These are phyloP conservation scores for Gossypium davidsonii DNA, from an alignment of 441 rosid species.

Conservation along the genomic window DNA sequence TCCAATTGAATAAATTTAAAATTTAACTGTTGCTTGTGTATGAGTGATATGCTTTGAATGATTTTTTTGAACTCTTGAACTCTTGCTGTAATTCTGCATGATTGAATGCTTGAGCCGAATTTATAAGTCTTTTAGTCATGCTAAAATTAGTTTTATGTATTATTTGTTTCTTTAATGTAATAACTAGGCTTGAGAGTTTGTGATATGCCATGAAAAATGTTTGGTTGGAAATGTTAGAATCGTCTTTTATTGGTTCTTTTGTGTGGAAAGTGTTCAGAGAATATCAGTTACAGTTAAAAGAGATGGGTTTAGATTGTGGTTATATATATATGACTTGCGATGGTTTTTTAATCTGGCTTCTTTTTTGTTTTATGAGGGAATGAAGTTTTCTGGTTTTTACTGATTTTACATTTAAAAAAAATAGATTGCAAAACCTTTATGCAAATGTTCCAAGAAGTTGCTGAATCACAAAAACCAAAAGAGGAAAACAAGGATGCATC, in stretches of 20 bases:
- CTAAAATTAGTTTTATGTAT: not conserved
- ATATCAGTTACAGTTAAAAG: not conserved
- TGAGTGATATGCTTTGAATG: not conserved
- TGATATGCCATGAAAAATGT: not conserved
- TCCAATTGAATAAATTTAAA: not conserved
- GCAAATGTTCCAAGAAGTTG: constrained; percentile 66
- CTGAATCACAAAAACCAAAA: constrained; percentile 48
- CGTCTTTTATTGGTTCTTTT: not conserved
- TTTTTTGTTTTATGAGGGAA: not conserved
- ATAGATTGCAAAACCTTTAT: constrained; percentile 76
- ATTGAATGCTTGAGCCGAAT: not conserved
- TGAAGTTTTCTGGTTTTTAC: not conserved
- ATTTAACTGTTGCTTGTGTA: not conserved
- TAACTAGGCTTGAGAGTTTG: not conserved
- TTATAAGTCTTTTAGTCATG: not conserved
- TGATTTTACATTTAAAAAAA: constrained; percentile 11
- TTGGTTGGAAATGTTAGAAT: not conserved
- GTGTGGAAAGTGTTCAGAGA: not conserved
- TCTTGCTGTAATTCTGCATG: not conserved
- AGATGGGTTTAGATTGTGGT: not conserved
- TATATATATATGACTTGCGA: not conserved
- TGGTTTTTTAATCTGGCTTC: not conserved
- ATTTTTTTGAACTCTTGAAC: not conserved
- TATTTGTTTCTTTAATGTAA: not conserved
- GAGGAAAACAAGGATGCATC: constrained; percentile 67